Evolutionary conservation across 2,329 filamentous ascomycete species (phyloP), one percentile per base, ranked within the genome.

Genomic region (Epichloe gansuensis): DNA sequence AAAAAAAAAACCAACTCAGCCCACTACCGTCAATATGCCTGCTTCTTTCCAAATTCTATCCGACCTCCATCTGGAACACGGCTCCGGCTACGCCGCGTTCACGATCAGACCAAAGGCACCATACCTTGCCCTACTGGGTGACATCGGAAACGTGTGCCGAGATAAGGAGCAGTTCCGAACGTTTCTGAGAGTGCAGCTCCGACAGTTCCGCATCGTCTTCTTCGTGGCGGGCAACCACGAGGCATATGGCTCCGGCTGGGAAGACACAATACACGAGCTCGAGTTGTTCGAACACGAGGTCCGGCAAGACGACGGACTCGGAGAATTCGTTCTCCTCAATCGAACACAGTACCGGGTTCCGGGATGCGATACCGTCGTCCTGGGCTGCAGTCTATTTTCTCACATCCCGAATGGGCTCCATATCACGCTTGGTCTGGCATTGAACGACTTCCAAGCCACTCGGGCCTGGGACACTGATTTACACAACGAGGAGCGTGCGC

Each of bases 191-290:
- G 57, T 54, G 1, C 77, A 80, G 57, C 69, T 81, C 2, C 41
- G 41, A 1, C 63, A 70, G 7, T 81, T 80, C 57, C 60, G 64
- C 4, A 60, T 65, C 2, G 74, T 82, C 1, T 69, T 82, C 42
- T 68, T 78, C 31, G 66, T 81, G 0, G 60, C 73, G 0, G 77
- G 78, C 0, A 82, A 82, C 56, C 77, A 81, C 58, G 78, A 82
- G 58, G 66, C 76, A 0, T 80, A 75, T 55, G 58, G 63, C 46
- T 69, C 67, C 6, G 63, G n/a, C 36, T 74, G 71, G 71, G 44
- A 59, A 2, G 54, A 59, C 0, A 61, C 65, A 0, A 60, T 64
- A 31, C 27, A 47, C 1, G 55, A 55, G 1, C 61, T 74, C 12
- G 55, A 54, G 21, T 49, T 31, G 0, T 70, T 71, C 36, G 64